Conservation (phyloP, 768 basidiomycete genomes). For the Lactifluus hygrophoroides region DNA sequence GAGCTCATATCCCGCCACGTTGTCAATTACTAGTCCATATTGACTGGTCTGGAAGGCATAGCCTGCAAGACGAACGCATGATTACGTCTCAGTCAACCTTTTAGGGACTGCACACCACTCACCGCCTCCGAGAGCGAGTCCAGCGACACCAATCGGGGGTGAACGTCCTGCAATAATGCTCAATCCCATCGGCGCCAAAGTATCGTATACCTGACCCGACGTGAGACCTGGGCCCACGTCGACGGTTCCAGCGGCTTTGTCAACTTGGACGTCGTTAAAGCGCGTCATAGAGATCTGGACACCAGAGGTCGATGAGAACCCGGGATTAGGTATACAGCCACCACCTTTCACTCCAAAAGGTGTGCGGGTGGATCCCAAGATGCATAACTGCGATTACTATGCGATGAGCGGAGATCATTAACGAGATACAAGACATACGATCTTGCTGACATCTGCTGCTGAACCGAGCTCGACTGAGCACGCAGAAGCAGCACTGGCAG, state of each 20-base stretch:
- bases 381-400: too few species aligned
- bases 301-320: too few species aligned
- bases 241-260: neutral
- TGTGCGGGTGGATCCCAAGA: too few species aligned
- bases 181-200: too few species aligned
- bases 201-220: too few species aligned
- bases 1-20: conserved; percentile 24
- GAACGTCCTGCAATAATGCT: conserved; percentile 21
- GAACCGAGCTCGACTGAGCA: too few species aligned
- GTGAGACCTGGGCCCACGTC: conserved; percentile 20
- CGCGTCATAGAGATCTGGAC: too few species aligned
- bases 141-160: conserved; percentile 21
- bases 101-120: neutral
- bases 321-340: conserved; percentile 20
- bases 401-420: neutral
- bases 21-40: conserved; percentile 31
- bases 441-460: conserved; percentile 14
- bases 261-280: too few species aligned
- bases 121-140: too few species aligned
- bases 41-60: too few species aligned
- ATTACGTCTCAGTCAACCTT: neutral
- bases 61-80: rapidly evolving
- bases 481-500: too few species aligned
- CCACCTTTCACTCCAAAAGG: conserved; percentile 22
- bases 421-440: neutral